Conservation (phyloP, 2,329 filamentous ascomycete genomes). For the Clonostachys chloroleuca region DNA sequence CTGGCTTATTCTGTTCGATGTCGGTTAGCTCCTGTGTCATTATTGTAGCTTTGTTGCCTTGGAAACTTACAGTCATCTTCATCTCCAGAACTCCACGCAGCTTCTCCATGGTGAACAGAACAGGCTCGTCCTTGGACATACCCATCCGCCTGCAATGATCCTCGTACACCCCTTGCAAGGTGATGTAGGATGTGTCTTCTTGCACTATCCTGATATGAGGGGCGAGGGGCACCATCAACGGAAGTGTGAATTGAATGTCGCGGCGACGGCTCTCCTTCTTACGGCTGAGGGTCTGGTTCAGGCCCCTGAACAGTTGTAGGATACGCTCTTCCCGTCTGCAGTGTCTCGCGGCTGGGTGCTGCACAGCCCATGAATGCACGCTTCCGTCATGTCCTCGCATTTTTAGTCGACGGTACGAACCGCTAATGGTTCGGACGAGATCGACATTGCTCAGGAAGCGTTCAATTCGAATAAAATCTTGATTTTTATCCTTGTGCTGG, state of each 20-base stretch:
- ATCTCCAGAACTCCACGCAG: slow-evolving; percentile 71
- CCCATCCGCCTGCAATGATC: slow-evolving; percentile 87
- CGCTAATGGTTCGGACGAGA: slow-evolving; percentile 82
- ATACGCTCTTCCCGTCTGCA: slow-evolving; percentile 94
- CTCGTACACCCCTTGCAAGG: slow-evolving; percentile 91
- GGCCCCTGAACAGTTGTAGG: slow-evolving; percentile 91
- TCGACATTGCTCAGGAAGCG: slow-evolving; percentile 95
- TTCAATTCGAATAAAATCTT: slow-evolving; percentile 96
- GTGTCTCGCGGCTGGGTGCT: slow-evolving; percentile 89
- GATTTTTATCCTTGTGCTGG: slow-evolving; percentile 97
- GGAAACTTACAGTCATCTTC: slow-evolving; percentile 51
- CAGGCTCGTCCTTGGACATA: slow-evolving; percentile 90
- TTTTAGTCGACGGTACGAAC: slow-evolving; percentile 88
- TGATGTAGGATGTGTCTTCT: slow-evolving; percentile 92
- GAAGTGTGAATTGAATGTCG: slow-evolving; percentile 93
- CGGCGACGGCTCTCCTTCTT: slow-evolving; percentile 93
- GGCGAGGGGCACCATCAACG: slow-evolving; percentile 90
- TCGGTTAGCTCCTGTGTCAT: background rate
- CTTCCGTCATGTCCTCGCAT: slow-evolving; percentile 98
- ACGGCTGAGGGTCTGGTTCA: slow-evolving; percentile 87
- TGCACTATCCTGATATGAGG: slow-evolving; percentile 94
- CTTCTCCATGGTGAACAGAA: slow-evolving; percentile 94
- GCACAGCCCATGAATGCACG: slow-evolving; percentile 92
- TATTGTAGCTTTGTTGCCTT: background rate
- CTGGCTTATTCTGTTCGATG: slow-evolving; percentile 54